Percentiles rank a stretch among this genome's conserved stretches.
Evolutionary conservation across 805 yeast genomes (phyloP).

Genomic region (Metschnikowia anglica): DNA sequence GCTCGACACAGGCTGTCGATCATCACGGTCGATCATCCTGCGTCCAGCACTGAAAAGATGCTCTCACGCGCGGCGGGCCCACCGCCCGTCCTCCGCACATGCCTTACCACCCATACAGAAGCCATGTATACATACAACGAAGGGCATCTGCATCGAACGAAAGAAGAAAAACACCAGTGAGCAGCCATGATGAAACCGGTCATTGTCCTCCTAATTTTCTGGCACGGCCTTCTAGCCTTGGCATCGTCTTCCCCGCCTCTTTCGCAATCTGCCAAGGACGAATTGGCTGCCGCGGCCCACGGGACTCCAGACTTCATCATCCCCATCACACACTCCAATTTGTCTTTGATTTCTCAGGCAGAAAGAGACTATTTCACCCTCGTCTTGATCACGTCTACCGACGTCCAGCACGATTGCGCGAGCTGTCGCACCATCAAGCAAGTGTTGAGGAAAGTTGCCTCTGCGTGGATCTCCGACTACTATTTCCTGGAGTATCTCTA

Average conservation of each 20-base stretch:
- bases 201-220: not conserved
- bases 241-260: not conserved
- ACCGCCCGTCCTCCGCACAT: no score
- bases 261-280: not conserved
- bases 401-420: slow-evolving; percentile 43
- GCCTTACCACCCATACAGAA: no score
- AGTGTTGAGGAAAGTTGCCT: slow-evolving; percentile 41
- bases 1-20: no score
- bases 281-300: slow-evolving; percentile 8
- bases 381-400: slow-evolving; percentile 52
- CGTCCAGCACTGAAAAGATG: no score
- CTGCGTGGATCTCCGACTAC: slow-evolving; percentile 45
- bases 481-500: slow-evolving; percentile 41
- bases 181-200: not conserved
- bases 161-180: no score
- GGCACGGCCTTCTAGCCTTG: not conserved
- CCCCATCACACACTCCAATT: slow-evolving; percentile 13
- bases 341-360: slow-evolving; percentile 14
- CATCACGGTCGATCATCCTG: no score
- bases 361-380: slow-evolving; percentile 50
- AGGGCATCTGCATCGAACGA: no score
- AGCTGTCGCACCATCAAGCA: slow-evolving; percentile 48
- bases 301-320: slow-evolving; percentile 12
- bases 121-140: no score
- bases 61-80: no score